These are phyloP conservation scores for Pichia sp. DNA, from an alignment of 1,139 yeast species.

Conservation along the genomic window DNA sequence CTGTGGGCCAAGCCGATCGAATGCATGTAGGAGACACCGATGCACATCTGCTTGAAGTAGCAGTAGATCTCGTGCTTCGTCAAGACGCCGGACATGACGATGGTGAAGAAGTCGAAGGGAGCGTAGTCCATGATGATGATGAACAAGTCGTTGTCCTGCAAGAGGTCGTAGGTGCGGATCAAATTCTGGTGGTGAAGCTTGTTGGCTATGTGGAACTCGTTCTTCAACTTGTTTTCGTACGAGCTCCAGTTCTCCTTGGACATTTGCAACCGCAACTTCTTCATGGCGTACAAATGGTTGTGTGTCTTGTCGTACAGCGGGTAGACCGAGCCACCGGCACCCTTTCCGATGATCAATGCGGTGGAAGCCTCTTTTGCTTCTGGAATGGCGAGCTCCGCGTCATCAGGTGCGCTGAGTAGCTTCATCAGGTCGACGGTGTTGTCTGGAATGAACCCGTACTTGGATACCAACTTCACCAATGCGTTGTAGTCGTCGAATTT, in stretches of 20 bases:
- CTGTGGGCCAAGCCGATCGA: constrained; percentile 70
- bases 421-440: constrained; percentile 13
- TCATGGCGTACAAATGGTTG: constrained; percentile 59
- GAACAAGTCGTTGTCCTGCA: constrained; percentile 49
- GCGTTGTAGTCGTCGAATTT: constrained; percentile 20
- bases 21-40: constrained; percentile 62
- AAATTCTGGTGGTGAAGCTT: constrained; percentile 58
- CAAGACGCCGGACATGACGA: constrained; percentile 73
- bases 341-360: constrained; percentile 50
- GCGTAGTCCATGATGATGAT: constrained; percentile 74
- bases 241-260: constrained; percentile 51
- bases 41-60: constrained; percentile 62
- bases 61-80: constrained; percentile 55
- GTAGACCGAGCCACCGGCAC: constrained; percentile 75
- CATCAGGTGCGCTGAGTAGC: constrained; percentile 4
- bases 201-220: constrained; percentile 65
- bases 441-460: constrained; percentile 58
- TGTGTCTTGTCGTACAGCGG: constrained; percentile 18
- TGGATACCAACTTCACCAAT: constrained; percentile 30
- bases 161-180: constrained; percentile 59
- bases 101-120: constrained; percentile 68
- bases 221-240: constrained; percentile 59
- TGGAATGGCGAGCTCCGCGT: background rate
- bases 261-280: constrained; percentile 57
- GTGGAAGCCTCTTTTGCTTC: constrained; percentile 32